Conservation (phyloP, 2,329 filamentous ascomycete species). For the Neofusicoccum sp. region DNA sequence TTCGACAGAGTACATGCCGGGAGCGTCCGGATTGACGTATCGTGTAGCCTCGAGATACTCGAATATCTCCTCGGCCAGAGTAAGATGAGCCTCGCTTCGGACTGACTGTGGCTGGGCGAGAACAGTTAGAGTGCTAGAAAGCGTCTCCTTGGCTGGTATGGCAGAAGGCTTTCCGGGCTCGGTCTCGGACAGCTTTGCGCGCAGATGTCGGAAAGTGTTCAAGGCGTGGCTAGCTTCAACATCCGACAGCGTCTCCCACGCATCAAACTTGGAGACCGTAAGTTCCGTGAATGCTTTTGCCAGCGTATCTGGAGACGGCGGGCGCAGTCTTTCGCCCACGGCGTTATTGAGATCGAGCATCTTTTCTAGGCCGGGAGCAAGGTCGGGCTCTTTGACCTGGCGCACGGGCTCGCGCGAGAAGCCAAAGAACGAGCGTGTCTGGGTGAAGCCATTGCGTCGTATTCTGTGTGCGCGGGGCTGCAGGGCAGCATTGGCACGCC, state of each 20-base stretch:
- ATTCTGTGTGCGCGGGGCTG: constrained; percentile 32
- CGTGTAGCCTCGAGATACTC: not conserved
- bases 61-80: not conserved
- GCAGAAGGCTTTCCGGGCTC: not conserved
- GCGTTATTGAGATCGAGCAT: constrained; percentile 68
- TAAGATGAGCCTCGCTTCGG: not conserved
- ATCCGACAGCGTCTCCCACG: constrained; percentile 1
- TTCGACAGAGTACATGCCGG: not conserved
- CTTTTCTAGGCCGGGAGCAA: constrained; percentile 68
- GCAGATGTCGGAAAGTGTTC: constrained; percentile 49
- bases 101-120: not conserved
- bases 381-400: constrained; percentile 58
- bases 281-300: constrained; percentile 49
- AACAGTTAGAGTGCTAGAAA: not conserved
- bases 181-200: not conserved
- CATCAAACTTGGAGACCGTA: not conserved
- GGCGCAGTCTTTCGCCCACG: constrained; percentile 61
- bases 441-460: constrained; percentile 25
- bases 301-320: constrained; percentile 63
- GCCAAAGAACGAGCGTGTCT: constrained; percentile 61
- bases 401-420: constrained; percentile 61
- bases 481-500: constrained; percentile 22
- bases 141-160: not conserved
- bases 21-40: not conserved
- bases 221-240: constrained; percentile 53